Evolutionary conservation across 2,329 filamentous ascomycete species (phyloP), one percentile per base, ranked within the genome.

Genomic region (Penicillium sp.): DNA sequence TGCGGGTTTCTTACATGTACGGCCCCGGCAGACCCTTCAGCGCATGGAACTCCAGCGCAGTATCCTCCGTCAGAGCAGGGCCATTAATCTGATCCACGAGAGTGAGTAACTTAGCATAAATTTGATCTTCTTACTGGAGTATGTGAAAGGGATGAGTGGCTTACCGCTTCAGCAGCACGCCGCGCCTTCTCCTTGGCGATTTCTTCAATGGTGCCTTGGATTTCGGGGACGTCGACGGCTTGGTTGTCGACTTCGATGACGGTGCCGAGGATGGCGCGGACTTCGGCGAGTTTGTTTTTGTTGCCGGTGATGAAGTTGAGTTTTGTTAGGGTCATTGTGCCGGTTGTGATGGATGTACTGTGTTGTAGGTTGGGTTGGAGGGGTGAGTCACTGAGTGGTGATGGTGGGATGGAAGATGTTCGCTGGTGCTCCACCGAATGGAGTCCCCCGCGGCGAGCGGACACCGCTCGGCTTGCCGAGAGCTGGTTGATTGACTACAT

Each of bases 241-340:
- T 91, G 86, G 77, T 84, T 94, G 57, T 86, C 83, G 43, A 99
- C 83, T 63, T 88, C 82, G 65, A 97, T 89, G 37, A 81, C 79
- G 59, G 84, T 85, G 8, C 89, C 88, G 3, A 99, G 84, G 68
- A 99, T 97, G 17, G 90, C 89, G 76, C 90, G 88, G 66, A 96
- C 92, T 81, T 99, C 95, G 58, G 84, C 81, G 57, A 99, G 84
- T 81, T 99, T 99, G 81, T 96, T 96, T 72, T 89, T 87, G 79
- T 99, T 99, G 77, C 94, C 90, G 1, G 94, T 98, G 74, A 99
- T 96, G 81, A 99, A 99, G 78, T 96, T 93, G 66, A 99, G 81
- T 17, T 72, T 73, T 63, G 82, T 78, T 66, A 81, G 80, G 45
- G 79, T 75, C 51, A 79, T 75, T 79, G 84, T 84, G 50, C 43